Conservation (phyloP, 495 filamentous ascomycete genomes). For the Penicillium parvum region DNA sequence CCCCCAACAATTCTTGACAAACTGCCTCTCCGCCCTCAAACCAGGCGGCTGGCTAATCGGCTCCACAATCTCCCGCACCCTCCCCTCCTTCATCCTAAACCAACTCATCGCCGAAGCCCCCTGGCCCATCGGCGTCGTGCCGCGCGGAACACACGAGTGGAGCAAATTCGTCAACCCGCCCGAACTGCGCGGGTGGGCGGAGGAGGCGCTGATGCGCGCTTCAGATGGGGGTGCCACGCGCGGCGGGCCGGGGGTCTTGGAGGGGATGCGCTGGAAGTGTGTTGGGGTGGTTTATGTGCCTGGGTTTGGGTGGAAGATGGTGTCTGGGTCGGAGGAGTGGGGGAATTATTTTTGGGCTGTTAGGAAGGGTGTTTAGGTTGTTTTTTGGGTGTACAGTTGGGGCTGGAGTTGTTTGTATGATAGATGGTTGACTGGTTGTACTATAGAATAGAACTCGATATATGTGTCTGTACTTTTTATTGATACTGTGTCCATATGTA, state of each 20-base stretch:
- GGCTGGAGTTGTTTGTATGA: too few species aligned
- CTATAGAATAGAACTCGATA: too few species aligned
- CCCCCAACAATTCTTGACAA: slow-evolving; percentile 64
- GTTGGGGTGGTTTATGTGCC: slow-evolving; percentile 79
- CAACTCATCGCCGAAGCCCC: slow-evolving; percentile 83
- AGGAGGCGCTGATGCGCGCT: slow-evolving; percentile 38
- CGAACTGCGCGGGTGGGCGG: slow-evolving; percentile 65
- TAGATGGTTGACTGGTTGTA: too few species aligned
- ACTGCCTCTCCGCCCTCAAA: slow-evolving; percentile 65
- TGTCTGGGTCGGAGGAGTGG: slow-evolving; percentile 73
- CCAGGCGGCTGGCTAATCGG: slow-evolving; percentile 91
- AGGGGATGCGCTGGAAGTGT: slow-evolving; percentile 58
- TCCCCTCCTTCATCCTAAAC: slow-evolving; percentile 83
- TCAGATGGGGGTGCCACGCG: slow-evolving; percentile 35
- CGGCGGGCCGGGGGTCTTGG: slow-evolving; percentile 51
- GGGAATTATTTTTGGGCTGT: slow-evolving; percentile 98
- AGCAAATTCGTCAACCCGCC: slow-evolving; percentile 84
- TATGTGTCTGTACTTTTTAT: too few species aligned
- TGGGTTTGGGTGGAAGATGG: slow-evolving; percentile 85
- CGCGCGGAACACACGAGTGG: slow-evolving; percentile 93
- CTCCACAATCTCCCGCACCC: slow-evolving; percentile 84
- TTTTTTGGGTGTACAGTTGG: too few species aligned
- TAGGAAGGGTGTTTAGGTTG: slow-evolving; percentile 51
- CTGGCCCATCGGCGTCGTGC: slow-evolving; percentile 78
- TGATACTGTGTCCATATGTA: too few species aligned